Base-by-base conservation (phyloP, 768 basidiomycete species). In the Xanthoconium purpureum region DNA sequence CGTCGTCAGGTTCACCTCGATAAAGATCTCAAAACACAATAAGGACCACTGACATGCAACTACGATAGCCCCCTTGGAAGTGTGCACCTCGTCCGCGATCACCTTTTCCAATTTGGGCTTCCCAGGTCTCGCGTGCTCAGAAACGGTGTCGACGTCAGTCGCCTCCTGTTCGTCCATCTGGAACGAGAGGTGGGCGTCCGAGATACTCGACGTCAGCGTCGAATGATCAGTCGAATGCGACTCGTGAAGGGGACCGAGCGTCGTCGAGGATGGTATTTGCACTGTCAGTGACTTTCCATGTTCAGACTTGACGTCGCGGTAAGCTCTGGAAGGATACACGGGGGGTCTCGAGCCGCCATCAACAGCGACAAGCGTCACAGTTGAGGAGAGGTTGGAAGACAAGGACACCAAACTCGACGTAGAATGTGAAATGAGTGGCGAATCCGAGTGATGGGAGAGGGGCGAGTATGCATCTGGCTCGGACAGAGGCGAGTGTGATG, bases 61-160 rank as follows among this genome's bases (percentile, higher is more conserved):
- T 44, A 85, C 74, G 54, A 88, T 66, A 13, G 80, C 74, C 17
- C 87, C 87, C 57, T 71, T 63, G 32, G 85, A 78, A 15, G 63
- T 63, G 45, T 79, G 74, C 4, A 88, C 80, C 70, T 91, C 90
- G 54, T 88, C 85, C 30, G 78, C 77, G 24, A 90, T 63, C 35
- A 90, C 80, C 53, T 76, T 71, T 39, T 82, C 80, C 39, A 91
- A 64, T 61, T 79, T 84, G 28, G 89, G 90, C 64, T 82, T 80
- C 3, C 90, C 90, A 5, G 80, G 79, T 44, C 83, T 74, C 30
- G 83, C 84, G 54, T 80, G 74, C 71, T 90, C 88, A 8, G 84
- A 74, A 45, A 90, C 75, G 24, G 79, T 63, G 18, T 75, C 74
- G 56, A 89, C 74, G 58, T 89, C 87, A 7, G 73, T 70, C 63